A percentile compares a stretch with the other conserved stretches of the same genome.
Conservation (phyloP, 2,329 filamentous ascomycete species). For the Coniochaeta prunicola region DNA sequence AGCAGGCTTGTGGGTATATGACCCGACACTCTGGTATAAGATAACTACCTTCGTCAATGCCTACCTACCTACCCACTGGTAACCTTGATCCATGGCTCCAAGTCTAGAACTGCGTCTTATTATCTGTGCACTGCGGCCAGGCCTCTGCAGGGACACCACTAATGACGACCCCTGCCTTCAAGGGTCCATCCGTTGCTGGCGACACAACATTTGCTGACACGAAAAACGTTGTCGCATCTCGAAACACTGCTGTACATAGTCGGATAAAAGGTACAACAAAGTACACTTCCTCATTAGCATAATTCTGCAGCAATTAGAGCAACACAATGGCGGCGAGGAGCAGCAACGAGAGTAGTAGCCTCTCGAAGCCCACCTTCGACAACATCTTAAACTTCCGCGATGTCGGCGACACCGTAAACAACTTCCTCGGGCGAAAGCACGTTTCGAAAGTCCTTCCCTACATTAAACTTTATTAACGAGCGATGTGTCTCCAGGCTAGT, state of each 20-base stretch:
- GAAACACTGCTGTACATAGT: too few species aligned
- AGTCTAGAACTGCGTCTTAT: neutral
- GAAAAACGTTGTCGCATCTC: too few species aligned
- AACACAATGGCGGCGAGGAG: neutral
- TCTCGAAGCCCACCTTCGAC: slow-evolving; percentile 29
- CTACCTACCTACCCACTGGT: too few species aligned
- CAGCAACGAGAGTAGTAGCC: neutral
- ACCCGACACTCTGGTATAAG: neutral
- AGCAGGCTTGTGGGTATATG: neutral
- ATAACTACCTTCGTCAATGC: neutral
- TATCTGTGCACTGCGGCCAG: neutral
- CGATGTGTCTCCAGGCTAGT: slow-evolving; percentile 30
- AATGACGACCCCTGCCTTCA: neutral
- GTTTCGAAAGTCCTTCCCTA: slow-evolving; percentile 9
- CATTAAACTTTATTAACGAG: neutral
- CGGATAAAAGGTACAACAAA: too few species aligned
- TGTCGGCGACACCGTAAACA: slow-evolving; percentile 62
- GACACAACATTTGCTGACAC: too few species aligned
- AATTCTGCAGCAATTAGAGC: neutral
- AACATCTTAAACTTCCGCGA: slow-evolving; percentile 71
- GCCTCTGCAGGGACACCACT: neutral
- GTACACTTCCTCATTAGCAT: neutral
- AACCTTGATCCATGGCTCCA: neutral
- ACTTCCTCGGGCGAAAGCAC: slow-evolving; percentile 47
- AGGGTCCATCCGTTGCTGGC: neutral